Base-by-base conservation (phyloP, 208 protist species). In the Leishmania tropica region DNA sequence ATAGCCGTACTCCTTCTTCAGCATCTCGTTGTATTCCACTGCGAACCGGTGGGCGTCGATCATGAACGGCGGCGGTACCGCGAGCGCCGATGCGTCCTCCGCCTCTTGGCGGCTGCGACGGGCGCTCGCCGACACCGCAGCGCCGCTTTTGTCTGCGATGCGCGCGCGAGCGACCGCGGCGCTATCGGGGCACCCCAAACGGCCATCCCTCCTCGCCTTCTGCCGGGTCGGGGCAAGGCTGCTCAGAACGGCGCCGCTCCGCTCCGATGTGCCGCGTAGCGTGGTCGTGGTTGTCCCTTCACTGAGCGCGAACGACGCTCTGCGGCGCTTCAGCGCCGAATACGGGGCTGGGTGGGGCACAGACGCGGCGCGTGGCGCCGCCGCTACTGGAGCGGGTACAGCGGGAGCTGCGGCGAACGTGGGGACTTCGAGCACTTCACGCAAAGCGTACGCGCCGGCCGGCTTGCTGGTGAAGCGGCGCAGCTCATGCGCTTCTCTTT, bases 1-100 rank as follows among this genome's bases (percentile, higher is more conserved):
- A 86, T 95, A 96, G 31, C 93, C 92, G 84, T 96, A 97, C 83
- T 92, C 90, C 58, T 81, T 87, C 64, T 89, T 88, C 19, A 98
- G 85, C 62, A 84, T 82, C 75, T 90, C 85, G 81, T 97, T 96
- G 86, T 96, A 91, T 51, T 90, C 81, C 17, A 83, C 79, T n/a
- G 92, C 90, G 60, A 98, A 98, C 37, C 53, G 81, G 31, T 92
- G 82, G 0, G 93, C 90, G 78, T 98, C 93, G 81, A 98, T 96
- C 81, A 95, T 81, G 78, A 91, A 94, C 7, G 82, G 80, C 75
- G 83, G 82, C 47, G 76, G 65, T 2, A 24, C 21, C n/a, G 60
- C 42, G 45, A 62, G 62, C 45, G 45, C 2, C 13, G 42, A 28
- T 13, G 80, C 53, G 75, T 72, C 37, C 13, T 40, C 21, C 2